Evolutionary conservation across 1,284 basidiomycete genomes (phyloP), one percentile per base, ranked within the genome.

Genomic region (Phenoliferia sp.): DNA sequence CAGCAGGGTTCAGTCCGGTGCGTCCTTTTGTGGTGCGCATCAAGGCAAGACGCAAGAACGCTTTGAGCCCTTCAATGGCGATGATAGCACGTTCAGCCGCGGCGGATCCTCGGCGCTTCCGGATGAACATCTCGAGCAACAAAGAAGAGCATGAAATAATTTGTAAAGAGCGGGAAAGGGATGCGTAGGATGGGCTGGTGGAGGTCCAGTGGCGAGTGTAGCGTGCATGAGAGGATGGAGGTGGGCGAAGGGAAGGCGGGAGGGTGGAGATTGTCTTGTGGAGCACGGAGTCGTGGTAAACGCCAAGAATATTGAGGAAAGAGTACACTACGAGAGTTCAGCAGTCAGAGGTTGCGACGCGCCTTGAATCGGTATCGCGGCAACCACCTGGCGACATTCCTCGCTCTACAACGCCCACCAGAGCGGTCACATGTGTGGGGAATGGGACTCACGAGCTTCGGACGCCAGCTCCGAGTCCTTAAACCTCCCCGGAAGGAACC

Each of bases 251-350:
- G 15, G 69, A 64, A 15, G 74, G 61, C 0, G 75, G 59, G 63
- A 73, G 59, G 61, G 48, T 55, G 26, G 76, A 73, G 54, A 78
- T 64, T 31, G 78, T 74, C 12, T 76, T 71, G 59, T 75, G 73
- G 26, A 80, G 74, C 62, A 81, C 74, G n/a, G 77, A 77, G 69
- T 81, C 80, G 69, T 81, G 80, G 73, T 81, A 80, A 63, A 80
- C 74, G 34, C 79, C 77, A 32, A 81, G 74, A 10, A 81, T 69
- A 59, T 80, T 81, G 61, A 81, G 72, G 15, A 76, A 72, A 28
- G 80, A 74, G 68, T 79, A 80, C 54, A 81, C 76, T 73, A 67
- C 29, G 3, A 17, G 34, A n/a, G n/a, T n/a, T n/a, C n/a, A n/a
- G n/a, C n/a, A n/a, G n/a, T n/a, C n/a, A n/a, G n/a, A n/a, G n/a